These are phyloP conservation scores for Pythium coloratum DNA, from an alignment of 352 stramenopile genomes.

Conservation along the genomic window DNA sequence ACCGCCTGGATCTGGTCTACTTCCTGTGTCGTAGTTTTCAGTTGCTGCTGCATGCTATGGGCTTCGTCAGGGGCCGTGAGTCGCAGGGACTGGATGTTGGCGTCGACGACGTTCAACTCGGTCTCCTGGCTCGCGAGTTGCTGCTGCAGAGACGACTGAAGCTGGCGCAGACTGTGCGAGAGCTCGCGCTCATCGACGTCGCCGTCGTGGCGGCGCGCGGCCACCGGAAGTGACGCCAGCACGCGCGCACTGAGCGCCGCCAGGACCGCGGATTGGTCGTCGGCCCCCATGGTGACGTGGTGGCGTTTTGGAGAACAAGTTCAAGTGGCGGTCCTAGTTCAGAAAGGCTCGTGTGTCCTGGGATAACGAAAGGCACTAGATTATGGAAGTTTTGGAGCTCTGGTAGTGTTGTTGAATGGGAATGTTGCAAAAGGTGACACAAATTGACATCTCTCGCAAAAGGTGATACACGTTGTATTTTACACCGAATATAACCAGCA, in stretches of 20 bases:
- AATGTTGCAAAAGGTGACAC: neutral
- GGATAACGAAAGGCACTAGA: no score
- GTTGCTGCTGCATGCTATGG: neutral
- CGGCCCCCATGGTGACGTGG: conserved; percentile 11
- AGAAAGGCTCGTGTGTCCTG: no score
- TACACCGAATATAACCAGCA: neutral
- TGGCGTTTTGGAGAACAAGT: neutral
- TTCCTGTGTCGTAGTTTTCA: neutral
- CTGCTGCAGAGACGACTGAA: conserved; percentile 15
- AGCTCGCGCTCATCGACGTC: conserved; percentile 18
- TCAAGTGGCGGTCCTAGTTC: neutral
- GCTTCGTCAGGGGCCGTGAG: neutral
- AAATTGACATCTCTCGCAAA: neutral
- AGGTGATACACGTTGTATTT: neutral
- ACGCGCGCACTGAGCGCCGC: conserved; percentile 20
- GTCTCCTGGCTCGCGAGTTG: conserved; percentile 21
- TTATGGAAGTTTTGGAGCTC: no score
- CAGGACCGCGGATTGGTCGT: neutral
- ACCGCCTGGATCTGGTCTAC: conserved; percentile 19
- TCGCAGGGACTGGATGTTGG: conserved; percentile 5
- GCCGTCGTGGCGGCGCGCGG: conserved; percentile 4
- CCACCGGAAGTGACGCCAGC: conserved; percentile 10
- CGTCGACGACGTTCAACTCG: conserved; percentile 11
- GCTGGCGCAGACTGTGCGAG: conserved; percentile 19
- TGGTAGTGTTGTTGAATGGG: neutral